phyloP scores from a whole-genome alignment of 495 filamentous ascomycete genomes.

The Lasiosphaeria ovina region DNA sequence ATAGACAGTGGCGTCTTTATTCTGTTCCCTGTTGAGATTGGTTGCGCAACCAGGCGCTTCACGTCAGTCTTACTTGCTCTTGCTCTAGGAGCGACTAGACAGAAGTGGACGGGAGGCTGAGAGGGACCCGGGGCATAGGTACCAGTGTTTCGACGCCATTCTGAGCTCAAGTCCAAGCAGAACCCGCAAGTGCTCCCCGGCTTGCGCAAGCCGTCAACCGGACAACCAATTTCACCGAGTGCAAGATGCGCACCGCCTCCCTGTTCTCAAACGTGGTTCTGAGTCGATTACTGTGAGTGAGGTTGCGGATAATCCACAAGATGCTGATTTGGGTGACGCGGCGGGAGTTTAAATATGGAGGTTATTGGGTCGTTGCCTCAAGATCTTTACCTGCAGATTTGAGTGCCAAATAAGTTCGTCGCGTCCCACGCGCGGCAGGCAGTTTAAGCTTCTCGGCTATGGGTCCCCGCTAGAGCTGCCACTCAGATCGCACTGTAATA shows the following conservation, averaged over 20 bases:
- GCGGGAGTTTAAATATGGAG: background rate
- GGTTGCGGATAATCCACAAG: background rate
- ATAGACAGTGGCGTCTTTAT: conserved; percentile 98
- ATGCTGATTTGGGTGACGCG: background rate
- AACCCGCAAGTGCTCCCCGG: background rate
- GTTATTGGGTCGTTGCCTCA: background rate
- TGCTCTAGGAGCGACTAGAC: too few relatives aligned
- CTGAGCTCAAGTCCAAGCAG: background rate
- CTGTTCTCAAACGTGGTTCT: too few relatives aligned
- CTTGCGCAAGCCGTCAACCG: background rate
- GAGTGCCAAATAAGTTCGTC: too few relatives aligned
- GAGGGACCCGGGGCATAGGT: conserved; percentile 24
- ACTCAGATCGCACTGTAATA: too few relatives aligned
- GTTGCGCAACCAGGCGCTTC: background rate
- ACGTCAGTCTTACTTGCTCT: too few relatives aligned
- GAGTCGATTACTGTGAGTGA: too few relatives aligned
- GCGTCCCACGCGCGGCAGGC: background rate
- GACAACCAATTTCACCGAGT: background rate
- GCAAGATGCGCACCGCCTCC: too few relatives aligned
- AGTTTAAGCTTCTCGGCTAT: background rate
- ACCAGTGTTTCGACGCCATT: conserved; percentile 66
- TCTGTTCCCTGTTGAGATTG: conserved; percentile 74
- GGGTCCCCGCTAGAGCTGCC: background rate
- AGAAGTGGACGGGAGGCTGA: background rate
- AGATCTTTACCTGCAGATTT: too few relatives aligned